phyloP scores from a whole-genome alignment of 305 asterid genomes.

The Euphrasia arctica region DNA sequence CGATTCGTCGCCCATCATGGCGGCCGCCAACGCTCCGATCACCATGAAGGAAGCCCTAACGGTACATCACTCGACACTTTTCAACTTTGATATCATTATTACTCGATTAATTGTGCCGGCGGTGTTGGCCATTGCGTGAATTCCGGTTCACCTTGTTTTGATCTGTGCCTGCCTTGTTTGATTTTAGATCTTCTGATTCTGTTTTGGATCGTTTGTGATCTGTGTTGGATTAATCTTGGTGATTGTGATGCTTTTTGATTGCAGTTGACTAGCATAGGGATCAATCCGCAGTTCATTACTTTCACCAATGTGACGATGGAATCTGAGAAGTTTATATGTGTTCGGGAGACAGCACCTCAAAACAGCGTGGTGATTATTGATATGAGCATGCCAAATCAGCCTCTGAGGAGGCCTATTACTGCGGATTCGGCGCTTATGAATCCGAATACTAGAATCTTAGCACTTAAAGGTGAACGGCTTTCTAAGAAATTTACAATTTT shows the following conservation, averaged over 20 bases:
- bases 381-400: slow-evolving; percentile 95
- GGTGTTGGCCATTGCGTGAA: slow-evolving; percentile 22
- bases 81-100: slow-evolving; percentile 22
- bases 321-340: slow-evolving; percentile 94
- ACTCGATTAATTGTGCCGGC: slow-evolving; percentile 27
- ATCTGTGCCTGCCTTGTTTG: slow-evolving; percentile 8
- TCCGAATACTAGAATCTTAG: slow-evolving; percentile 84
- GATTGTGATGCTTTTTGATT: slow-evolving; percentile 35
- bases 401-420: slow-evolving; percentile 95
- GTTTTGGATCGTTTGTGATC: slow-evolving; percentile 22
- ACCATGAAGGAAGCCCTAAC: slow-evolving; percentile 84
- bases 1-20: slow-evolving; percentile 62
- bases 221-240: slow-evolving; percentile 21
- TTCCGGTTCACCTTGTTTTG: slow-evolving; percentile 16
- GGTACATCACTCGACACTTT: slow-evolving; percentile 43
- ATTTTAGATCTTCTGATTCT: slow-evolving; percentile 29
- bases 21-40: slow-evolving; percentile 96
- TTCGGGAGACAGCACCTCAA: slow-evolving; percentile 94
- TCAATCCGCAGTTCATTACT: slow-evolving; percentile 92
- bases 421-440: slow-evolving; percentile 99
- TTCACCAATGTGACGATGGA: slow-evolving; percentile 99
- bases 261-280: slow-evolving; percentile 97
- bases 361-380: slow-evolving; percentile 95
- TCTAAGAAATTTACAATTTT: background rate
- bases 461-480: slow-evolving; percentile 64